phyloP scores from a whole-genome alignment of 2,329 filamentous ascomycete genomes.

The Sclerotiophoma versabilis region DNA sequence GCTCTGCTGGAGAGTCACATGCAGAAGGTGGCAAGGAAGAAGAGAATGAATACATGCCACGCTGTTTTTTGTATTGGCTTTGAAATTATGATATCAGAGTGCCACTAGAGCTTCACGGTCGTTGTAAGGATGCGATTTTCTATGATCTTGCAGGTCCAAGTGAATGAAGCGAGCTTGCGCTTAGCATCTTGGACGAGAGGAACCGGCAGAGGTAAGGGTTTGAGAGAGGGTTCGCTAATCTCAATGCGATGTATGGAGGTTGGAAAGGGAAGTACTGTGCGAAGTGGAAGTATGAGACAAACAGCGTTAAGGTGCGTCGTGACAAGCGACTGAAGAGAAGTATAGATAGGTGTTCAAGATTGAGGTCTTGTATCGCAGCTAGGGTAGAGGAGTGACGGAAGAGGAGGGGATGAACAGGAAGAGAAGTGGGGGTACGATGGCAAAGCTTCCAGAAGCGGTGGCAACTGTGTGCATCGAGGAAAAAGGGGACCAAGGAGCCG shows the following conservation, averaged over 20 bases:
- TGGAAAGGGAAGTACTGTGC: neutral
- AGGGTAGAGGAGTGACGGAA: neutral
- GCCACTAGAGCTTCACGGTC: neutral
- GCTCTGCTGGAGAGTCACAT: neutral
- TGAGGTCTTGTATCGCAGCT: neutral
- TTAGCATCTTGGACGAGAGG: neutral
- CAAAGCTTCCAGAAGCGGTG: no score
- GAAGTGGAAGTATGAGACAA: neutral
- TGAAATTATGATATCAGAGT: neutral
- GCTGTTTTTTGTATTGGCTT: neutral
- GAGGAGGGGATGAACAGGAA: neutral
- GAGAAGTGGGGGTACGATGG: no score
- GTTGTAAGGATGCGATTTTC: neutral
- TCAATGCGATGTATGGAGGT: neutral
- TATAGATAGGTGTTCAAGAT: neutral
- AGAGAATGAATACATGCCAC: neutral
- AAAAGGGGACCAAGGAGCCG: no score
- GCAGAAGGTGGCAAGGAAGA: neutral
- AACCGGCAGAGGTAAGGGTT: neutral
- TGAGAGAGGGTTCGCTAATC: neutral
- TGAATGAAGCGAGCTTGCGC: neutral
- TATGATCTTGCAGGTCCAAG: neutral
- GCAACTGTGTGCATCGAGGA: no score
- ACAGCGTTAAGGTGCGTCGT: neutral
- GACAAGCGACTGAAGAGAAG: neutral